Base-by-base conservation (phyloP, 495 filamentous ascomycete species). In the Penicillium pancosmium region DNA sequence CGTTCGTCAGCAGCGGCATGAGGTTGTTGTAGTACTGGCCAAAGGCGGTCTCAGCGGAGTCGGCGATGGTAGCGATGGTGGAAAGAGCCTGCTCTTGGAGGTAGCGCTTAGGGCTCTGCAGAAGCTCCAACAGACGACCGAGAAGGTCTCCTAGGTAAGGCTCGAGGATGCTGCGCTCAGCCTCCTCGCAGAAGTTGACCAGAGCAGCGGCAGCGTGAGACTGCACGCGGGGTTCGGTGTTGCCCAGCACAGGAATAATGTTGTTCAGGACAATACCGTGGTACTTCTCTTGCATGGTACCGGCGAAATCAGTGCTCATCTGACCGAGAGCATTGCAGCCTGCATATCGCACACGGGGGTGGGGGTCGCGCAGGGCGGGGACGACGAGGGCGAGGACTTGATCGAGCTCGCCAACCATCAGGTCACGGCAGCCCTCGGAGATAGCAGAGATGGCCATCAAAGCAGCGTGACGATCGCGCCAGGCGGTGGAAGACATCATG, bases 371-470 rank as follows among this genome's bases (percentile, higher is more conserved):
- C n/a, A 99, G 82, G 50, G 93, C 90, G 13, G 95, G 95, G 41
- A 97, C 86, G 41, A 99, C 94, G 23, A 98, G 82, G 49, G 93
- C 92, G 57, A 99, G 80, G 21, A 99, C 93, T 70, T 97, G 91
- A 68, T 91, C 90, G 4, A 99, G 80, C 69, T 99, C 93, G 48
- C 89, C 90, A 55, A 93, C 83, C 95, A 99, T 99, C 60, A 97
- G 80, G 23, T 98, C 95, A 54, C 91, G 86, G 66, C 95, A 99
- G 19, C 95, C 95, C 73, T 99, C 95, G 0, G 95, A 98, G 61
- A 99, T 99, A 58, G 95, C 95, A 18, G 95, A 98, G 54, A 99
- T 96, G 9, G 95, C 95, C 95, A 99, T 99, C 53, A 99, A 85
- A 56, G 95, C 94, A 9, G 95, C 95, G 71, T 99, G 95, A 46